A percentile compares a stretch with the other conserved stretches of the same genome.
Evolutionary conservation across 2,329 filamentous ascomycete species (phyloP).

Genomic region (Talaromyces sp.): DNA sequence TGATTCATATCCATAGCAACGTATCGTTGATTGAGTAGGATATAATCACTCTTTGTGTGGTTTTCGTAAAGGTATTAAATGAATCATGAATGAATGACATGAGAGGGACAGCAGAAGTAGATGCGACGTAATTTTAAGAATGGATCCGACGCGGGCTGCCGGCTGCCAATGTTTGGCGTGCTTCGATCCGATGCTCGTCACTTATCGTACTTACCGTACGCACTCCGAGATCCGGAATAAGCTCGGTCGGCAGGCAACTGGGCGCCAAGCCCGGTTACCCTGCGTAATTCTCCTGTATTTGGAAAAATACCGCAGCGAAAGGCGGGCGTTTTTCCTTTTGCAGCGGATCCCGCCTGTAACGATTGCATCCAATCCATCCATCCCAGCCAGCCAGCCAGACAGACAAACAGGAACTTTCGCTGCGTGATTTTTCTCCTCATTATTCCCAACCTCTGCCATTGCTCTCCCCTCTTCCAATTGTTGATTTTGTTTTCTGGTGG

Average conservation of each 20-base stretch:
- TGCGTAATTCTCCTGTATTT: conserved; percentile 1
- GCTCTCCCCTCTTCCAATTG: conserved; percentile 12
- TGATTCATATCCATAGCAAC: neutral
- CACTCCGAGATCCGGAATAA: conserved; percentile 16
- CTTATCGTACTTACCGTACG: conserved; percentile 1
- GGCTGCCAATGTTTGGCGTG: conserved; percentile 6
- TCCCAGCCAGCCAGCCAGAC: too few species aligned
- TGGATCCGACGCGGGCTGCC: neutral
- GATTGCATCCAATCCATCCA: conserved; percentile 4
- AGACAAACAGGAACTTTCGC: conserved; percentile 8
- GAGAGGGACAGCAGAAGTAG: too few species aligned
- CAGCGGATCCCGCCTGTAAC: conserved; percentile 17
- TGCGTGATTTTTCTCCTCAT: conserved; percentile 18
- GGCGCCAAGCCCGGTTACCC: conserved; percentile 10
- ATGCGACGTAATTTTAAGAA: neutral
- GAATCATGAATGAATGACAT: too few species aligned
- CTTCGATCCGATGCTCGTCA: conserved; percentile 17
- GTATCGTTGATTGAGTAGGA: neutral
- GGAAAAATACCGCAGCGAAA: conserved; percentile 13
- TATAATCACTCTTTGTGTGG: too few species aligned
- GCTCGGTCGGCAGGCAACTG: neutral
- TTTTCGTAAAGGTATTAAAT: too few species aligned
- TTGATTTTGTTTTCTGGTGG: neutral
- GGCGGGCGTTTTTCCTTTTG: conserved; percentile 10
- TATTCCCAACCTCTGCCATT: conserved; percentile 21